phyloP scores from a whole-genome alignment of 495 filamentous ascomycete species.

The Hyaloscypha variabilis region DNA sequence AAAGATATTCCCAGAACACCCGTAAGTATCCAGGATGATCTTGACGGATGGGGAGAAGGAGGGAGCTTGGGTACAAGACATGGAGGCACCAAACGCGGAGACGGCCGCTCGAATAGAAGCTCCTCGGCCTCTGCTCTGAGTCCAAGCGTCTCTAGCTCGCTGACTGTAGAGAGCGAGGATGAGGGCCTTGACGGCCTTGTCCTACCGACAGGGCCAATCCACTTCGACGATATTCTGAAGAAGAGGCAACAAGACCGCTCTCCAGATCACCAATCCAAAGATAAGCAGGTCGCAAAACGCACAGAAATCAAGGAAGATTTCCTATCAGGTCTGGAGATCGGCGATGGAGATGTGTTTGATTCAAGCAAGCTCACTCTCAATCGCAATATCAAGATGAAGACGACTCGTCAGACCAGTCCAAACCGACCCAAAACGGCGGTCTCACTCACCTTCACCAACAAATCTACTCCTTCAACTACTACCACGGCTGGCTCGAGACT shows the following conservation, averaged over 20 bases:
- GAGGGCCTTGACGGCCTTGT: constrained; percentile 85
- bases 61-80: constrained; percentile 81
- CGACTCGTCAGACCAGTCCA: constrained; percentile 65
- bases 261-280: constrained; percentile 41
- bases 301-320: constrained; percentile 74
- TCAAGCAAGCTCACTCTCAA: constrained; percentile 83
- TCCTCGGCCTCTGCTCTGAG: constrained; percentile 88
- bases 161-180: constrained; percentile 93
- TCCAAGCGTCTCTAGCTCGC: constrained; percentile 85
- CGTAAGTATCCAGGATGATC: constrained; percentile 67
- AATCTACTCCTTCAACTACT: constrained; percentile 40
- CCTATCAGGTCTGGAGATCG: constrained; percentile 85
- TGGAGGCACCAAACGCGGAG: constrained; percentile 73
- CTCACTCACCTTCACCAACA: constrained; percentile 89
- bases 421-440: constrained; percentile 71
- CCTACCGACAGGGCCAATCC: constrained; percentile 78
- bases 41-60: constrained; percentile 93
- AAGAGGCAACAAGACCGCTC: constrained; percentile 61
- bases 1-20: constrained; percentile 61
- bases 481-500: constrained; percentile 48
- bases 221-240: constrained; percentile 76
- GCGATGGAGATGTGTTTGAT: constrained; percentile 78
- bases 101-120: constrained; percentile 74
- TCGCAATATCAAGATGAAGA: constrained; percentile 88
- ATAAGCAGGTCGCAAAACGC: constrained; percentile 34